Percentiles rank a stretch among this genome's conserved stretches.
Evolutionary conservation across 2,329 filamentous ascomycete species (phyloP).

Genomic region (Aspergillus felis): DNA sequence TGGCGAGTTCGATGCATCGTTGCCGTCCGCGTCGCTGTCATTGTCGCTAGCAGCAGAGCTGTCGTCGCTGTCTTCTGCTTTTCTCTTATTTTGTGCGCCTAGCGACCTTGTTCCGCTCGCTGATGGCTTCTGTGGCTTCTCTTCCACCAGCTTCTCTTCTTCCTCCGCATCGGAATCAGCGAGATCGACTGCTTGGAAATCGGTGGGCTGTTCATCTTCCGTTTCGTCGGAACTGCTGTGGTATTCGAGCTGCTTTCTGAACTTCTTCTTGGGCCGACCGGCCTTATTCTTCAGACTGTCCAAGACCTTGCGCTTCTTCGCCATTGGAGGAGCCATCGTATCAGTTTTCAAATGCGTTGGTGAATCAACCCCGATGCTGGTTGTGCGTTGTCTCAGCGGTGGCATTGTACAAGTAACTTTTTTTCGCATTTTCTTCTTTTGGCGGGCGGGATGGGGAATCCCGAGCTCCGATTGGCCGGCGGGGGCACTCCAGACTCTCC

Average conservation of each 20-base stretch:
- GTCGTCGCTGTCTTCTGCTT: slow-evolving; percentile 15
- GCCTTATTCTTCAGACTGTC: slow-evolving; percentile 55
- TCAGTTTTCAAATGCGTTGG: neutral
- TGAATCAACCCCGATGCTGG: slow-evolving; percentile 2
- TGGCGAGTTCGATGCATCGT: slow-evolving; percentile 26
- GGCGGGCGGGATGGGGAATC: slow-evolving; percentile 25
- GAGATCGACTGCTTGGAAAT: slow-evolving; percentile 50
- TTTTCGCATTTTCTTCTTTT: slow-evolving; percentile 26
- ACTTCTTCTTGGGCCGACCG: slow-evolving; percentile 52
- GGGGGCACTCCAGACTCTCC: slow-evolving; percentile 17
- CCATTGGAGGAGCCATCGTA: slow-evolving; percentile 37
- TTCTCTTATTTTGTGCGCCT: slow-evolving; percentile 16
- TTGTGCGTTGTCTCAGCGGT: neutral
- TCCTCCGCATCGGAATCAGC: slow-evolving; percentile 44
- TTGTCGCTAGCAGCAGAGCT: slow-evolving; percentile 21
- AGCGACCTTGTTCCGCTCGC: slow-evolving; percentile 13
- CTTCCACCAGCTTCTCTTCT: slow-evolving; percentile 16
- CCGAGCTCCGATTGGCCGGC: slow-evolving; percentile 29
- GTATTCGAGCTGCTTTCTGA: slow-evolving; percentile 61
- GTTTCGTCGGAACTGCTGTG: slow-evolving; percentile 61
- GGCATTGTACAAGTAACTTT: slow-evolving; percentile 4
- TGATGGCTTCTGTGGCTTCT: slow-evolving; percentile 16
- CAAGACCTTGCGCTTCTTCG: slow-evolving; percentile 57
- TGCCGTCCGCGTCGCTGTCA: slow-evolving; percentile 29
- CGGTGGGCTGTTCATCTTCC: slow-evolving; percentile 39